Base-by-base conservation (phyloP, 2,329 filamentous ascomycete genomes). In the Clonostachys chloroleuca region DNA sequence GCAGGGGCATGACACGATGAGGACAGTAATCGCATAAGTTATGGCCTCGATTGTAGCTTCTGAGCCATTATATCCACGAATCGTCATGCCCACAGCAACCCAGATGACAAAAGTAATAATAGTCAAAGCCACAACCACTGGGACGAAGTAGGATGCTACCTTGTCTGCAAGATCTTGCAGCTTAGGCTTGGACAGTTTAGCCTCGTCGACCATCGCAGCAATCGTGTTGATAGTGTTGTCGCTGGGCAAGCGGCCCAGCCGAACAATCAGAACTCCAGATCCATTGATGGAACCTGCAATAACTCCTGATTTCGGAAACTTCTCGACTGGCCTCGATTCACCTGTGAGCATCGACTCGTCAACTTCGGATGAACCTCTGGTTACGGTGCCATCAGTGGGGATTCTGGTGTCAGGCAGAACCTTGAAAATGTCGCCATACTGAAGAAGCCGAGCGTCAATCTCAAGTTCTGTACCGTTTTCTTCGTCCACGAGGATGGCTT, bases 261-360 rank as follows among this genome's bases (percentile, higher is more conserved):
- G 64, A 30, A 77, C 72, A 10, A 64, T 61, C 1, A 86, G 55
- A 3, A 61, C 58, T 2, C 81, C 78, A 3, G 70, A 65, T 2
- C 74, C 72, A 52, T 84, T 84, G 45, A 78, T 65, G 1, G 81
- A 77, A 7, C 83, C 83, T 2, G 82, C 82, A 48, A 81, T 74
- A 4, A 85, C 68, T 0, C 52, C 46, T 34, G 73, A 73, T 1
- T 69, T 68, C 1, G 65, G 51, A 3, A 60, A 54, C 54, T 85
- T 85, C 8, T 67, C 64, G 0, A 84, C 75, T 0, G 75, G 77
- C 3, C 69, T 55, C 16, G 72, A 66, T 54, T 86, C 83, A 1
- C 81, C 83, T 1, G 83, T 86, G 9, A 86, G 60, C 76, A 84
- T 83, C 0, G 80, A 83, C 56, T 86, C 83, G 48, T 87, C 77